Percentiles rank a stretch among this genome's conserved stretches.
Evolutionary conservation across 306 rosid genomes (phyloP).

Genomic region (Gillenia trifoliata): DNA sequence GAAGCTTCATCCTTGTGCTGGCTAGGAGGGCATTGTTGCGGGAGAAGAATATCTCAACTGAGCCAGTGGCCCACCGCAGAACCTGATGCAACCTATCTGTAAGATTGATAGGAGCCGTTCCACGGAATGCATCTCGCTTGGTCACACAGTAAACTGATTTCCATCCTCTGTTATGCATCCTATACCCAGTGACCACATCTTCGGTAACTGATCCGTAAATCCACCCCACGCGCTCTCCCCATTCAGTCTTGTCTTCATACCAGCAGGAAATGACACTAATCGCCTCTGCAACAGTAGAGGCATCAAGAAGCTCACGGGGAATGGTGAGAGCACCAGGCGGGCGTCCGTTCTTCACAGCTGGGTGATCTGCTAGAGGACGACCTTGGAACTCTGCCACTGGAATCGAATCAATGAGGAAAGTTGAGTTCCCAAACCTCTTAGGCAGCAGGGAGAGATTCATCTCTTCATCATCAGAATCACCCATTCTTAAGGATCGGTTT

Average conservation of each 20-base stretch:
- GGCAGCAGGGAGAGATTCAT: slow-evolving; percentile 80
- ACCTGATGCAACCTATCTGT: slow-evolving; percentile 95
- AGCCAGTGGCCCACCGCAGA: slow-evolving; percentile 96
- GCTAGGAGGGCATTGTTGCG: slow-evolving; percentile 89
- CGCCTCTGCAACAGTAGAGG: slow-evolving; percentile 94
- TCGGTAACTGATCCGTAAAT: slow-evolving; percentile 96
- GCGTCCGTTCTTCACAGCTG: slow-evolving; percentile 90
- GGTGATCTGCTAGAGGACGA: slow-evolving; percentile 98
- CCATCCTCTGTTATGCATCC: slow-evolving; percentile 99
- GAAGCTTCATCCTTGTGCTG: slow-evolving; percentile 75
- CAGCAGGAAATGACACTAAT: slow-evolving; percentile 95
- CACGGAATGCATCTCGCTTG: slow-evolving; percentile 94
- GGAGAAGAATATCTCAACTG: slow-evolving; percentile 95
- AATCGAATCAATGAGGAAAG: slow-evolving; percentile 81
- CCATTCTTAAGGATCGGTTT: slow-evolving; percentile 75
- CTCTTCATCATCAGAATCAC: slow-evolving; percentile 84
- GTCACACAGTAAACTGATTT: slow-evolving; percentile 92
- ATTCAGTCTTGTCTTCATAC: slow-evolving; percentile 96
- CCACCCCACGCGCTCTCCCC: slow-evolving; percentile 99
- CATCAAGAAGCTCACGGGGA: slow-evolving; percentile 87
- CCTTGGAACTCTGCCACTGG: slow-evolving; percentile 97
- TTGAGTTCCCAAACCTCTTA: slow-evolving; percentile 88
- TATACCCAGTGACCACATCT: slow-evolving; percentile 94
- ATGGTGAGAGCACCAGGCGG: slow-evolving; percentile 82
- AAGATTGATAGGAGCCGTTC: slow-evolving; percentile 94